Evolutionary conservation across 2,329 filamentous ascomycete genomes (phyloP).

Genomic region (Pestalotiopsis sp.): DNA sequence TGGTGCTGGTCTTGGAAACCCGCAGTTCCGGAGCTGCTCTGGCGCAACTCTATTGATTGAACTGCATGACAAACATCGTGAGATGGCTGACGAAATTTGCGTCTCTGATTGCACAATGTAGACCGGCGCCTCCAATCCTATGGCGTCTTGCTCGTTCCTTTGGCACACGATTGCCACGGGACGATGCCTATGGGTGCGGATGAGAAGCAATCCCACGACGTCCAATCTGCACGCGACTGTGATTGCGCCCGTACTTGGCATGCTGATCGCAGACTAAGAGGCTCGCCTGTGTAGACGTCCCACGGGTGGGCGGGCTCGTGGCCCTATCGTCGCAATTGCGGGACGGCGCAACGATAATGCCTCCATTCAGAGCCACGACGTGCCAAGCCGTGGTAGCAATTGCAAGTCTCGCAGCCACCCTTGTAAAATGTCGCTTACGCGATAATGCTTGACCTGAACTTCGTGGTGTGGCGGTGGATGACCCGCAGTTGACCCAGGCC

Average conservation of each 20-base stretch:
- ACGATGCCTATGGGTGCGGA: background rate
- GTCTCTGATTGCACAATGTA: background rate
- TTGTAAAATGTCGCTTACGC: background rate
- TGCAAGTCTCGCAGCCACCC: background rate
- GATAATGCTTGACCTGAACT: background rate
- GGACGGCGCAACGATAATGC: slow-evolving; percentile 8
- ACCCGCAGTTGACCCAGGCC: background rate
- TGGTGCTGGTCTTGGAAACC: background rate
- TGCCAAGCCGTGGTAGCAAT: background rate
- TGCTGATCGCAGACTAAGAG: background rate
- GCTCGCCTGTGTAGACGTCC: background rate
- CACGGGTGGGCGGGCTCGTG: background rate
- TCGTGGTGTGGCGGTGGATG: background rate
- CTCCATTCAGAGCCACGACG: slow-evolving; percentile 1
- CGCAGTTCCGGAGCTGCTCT: background rate
- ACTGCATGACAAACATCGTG: background rate
- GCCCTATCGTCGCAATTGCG: background rate
- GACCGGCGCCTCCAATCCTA: background rate
- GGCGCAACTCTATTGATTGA: background rate
- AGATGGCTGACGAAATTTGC: background rate
- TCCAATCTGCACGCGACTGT: background rate
- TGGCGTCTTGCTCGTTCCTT: background rate
- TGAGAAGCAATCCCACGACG: background rate
- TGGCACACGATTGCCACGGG: background rate
- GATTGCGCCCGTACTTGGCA: background rate